These are phyloP conservation scores for Apiotrichum montevideense DNA, from an alignment of 1,284 basidiomycete species.

Conservation along the genomic window DNA sequence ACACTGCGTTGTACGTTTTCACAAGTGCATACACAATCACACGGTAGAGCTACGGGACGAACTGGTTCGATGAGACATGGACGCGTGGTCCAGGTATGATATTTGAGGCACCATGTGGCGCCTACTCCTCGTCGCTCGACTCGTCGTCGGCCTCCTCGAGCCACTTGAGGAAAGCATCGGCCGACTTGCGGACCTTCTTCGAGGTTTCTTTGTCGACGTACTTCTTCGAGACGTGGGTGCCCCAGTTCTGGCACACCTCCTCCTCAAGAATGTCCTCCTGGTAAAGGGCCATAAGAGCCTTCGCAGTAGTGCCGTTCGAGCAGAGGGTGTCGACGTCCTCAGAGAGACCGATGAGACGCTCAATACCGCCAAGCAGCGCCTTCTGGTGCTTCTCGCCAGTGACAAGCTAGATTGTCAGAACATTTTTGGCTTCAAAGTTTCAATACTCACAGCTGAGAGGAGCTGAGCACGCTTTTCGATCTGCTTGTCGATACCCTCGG, in stretches of 20 bases:
- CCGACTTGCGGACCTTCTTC: conserved; percentile 93
- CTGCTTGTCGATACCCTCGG: conserved; percentile 64
- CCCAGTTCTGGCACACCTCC: conserved; percentile 85
- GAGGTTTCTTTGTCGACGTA: conserved; percentile 92
- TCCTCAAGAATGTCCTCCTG: conserved; percentile 91
- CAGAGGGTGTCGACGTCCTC: conserved; percentile 50
- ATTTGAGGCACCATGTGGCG: background rate
- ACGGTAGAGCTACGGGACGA: background rate
- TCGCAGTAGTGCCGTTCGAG: conserved; percentile 47
- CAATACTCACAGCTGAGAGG: conserved; percentile 65
- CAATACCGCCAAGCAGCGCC: conserved; percentile 80
- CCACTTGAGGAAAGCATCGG: conserved; percentile 80
- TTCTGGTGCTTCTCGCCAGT: conserved; percentile 88
- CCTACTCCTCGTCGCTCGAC: conserved; percentile 5
- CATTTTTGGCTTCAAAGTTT: too few relatives aligned
- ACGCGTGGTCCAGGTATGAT: too few relatives aligned
- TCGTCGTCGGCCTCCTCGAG: conserved; percentile 21
- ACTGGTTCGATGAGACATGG: background rate
- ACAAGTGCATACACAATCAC: background rate
- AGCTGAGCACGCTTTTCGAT: conserved; percentile 68
- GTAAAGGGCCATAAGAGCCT: conserved; percentile 92
- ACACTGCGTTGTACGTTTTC: background rate
- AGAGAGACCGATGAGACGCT: conserved; percentile 68
- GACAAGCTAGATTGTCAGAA: conserved; percentile 42
- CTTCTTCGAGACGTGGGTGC: conserved; percentile 95